These are phyloP conservation scores for Skeletonema marinoi DNA, from an alignment of 108 stramenopile genomes.

Conservation along the genomic window DNA sequence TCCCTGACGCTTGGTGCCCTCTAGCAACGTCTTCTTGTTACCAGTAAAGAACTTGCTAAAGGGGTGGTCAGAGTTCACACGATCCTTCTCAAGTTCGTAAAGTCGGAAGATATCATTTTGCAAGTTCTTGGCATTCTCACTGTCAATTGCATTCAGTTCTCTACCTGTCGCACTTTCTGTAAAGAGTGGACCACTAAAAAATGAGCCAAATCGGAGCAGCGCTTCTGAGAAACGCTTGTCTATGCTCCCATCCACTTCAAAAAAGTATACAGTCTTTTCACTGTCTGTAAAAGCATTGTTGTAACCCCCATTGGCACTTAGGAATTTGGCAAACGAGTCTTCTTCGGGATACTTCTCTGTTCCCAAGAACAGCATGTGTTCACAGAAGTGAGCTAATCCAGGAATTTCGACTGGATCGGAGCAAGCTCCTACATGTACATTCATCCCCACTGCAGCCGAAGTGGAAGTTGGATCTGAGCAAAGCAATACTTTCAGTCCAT, in stretches of 20 bases:
- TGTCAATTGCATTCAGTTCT: slow-evolving; percentile 94
- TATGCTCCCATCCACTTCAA: slow-evolving; percentile 75
- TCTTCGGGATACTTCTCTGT: slow-evolving; percentile 87
- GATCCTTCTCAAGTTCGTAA: slow-evolving; percentile 87
- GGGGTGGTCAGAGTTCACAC: slow-evolving; percentile 87
- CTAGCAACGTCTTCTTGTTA: slow-evolving; percentile 82
- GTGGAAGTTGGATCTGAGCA: slow-evolving; percentile 85
- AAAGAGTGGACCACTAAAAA: slow-evolving; percentile 91
- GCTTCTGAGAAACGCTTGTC: slow-evolving; percentile 75
- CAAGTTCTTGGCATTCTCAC: slow-evolving; percentile 93
- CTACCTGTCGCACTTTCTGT: slow-evolving; percentile 78
- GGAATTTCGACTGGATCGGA: slow-evolving; percentile 85
- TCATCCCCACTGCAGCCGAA: slow-evolving; percentile 86
- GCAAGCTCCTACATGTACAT: slow-evolving; percentile 90
- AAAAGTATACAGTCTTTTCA: slow-evolving; percentile 95
- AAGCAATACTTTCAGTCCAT: slow-evolving; percentile 73
- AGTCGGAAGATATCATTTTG: slow-evolving; percentile 87
- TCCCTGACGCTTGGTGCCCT: slow-evolving; percentile 67
- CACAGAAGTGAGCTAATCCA: slow-evolving; percentile 79
- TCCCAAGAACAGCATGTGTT: slow-evolving; percentile 91
- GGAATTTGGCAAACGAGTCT: slow-evolving; percentile 76
- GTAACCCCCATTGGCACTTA: slow-evolving; percentile 76
- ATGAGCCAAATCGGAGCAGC: slow-evolving; percentile 85
- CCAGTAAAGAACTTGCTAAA: slow-evolving; percentile 95
- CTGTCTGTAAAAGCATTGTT: slow-evolving; percentile 91